Evolutionary conservation across 2,329 filamentous ascomycete genomes (phyloP), one percentile per base, ranked within the genome.

Genomic region (Neonectria hederae): DNA sequence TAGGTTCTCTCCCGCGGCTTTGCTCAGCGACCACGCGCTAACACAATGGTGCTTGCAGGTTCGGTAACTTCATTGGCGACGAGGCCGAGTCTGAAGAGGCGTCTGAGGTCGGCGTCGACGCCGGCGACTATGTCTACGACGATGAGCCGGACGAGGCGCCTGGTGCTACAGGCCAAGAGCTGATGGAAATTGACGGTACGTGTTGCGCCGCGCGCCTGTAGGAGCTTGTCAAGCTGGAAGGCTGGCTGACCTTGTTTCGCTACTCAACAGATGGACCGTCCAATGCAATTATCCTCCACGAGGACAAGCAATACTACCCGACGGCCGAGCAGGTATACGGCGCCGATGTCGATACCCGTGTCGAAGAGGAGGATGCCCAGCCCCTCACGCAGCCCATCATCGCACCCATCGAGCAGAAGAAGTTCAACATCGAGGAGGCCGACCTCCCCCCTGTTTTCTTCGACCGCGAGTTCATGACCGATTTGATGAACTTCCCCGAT

Each of bases 281-380:
- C 5, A 99, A 98, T 79, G 95, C 96, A 55, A 94, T 99, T n/a
- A 87, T 99, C 62, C 87, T 99, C 49, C 96, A 99, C 81, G 96
- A 99, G 84, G 96, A 99, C 82, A 99, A 99, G 80, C 96, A 98
- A 78, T 99, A 99, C 80, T 99, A 99, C 77, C 96, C 96, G 30
- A 97, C 94, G n/a, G 96, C 96, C 61, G 90, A 95, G 76, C 96
- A 99, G 79, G 90, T 97, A 45, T 99, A 98, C 77, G 96, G 96
- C 56, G 87, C 90, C 72, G 94, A 96, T 80, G 96, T 99, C 73
- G 96, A 99, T 81, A 96, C 95, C 1, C 83, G 97, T 79, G 95
- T 99, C 40, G 92, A 98, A 76, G 96, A 99, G 79, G 96, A 98
- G 82, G 96, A 99, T 83, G 92, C 94, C 64, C 96, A 99, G 78